Conservation (phyloP, 2,329 filamentous ascomycete species). For the Colletotrichum viniferum region DNA sequence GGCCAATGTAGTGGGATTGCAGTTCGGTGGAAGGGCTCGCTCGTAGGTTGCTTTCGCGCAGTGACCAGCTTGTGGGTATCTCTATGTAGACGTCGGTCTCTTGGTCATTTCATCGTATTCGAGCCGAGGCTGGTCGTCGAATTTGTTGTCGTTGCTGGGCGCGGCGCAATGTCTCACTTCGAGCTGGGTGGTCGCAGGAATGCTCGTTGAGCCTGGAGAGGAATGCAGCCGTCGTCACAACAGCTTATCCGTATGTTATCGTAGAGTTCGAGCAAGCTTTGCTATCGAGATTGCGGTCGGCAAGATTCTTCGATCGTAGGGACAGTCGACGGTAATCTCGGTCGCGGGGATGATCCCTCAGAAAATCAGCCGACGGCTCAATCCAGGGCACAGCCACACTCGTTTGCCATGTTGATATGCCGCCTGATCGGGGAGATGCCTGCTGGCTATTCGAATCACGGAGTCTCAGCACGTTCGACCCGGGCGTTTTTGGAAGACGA, state of each 20-base stretch:
- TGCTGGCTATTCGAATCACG: not conserved
- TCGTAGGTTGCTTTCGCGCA: not conserved
- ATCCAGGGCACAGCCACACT: not conserved
- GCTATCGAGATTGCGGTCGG: not conserved
- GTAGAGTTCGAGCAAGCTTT: not conserved
- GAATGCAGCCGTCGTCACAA: not conserved
- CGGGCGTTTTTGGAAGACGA: not conserved
- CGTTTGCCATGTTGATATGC: not conserved
- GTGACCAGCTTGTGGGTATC: not conserved
- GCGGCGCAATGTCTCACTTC: conserved; percentile 9
- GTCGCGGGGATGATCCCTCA: not conserved
- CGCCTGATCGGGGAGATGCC: not conserved
- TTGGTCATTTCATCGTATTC: not conserved
- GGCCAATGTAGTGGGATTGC: not conserved
- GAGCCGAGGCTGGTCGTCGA: not conserved
- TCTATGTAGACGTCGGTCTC: not conserved
- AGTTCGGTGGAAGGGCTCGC: not conserved
- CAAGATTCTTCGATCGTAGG: not conserved
- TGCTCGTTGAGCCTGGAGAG: not conserved
- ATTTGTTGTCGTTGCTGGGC: not conserved
- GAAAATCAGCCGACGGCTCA: not conserved
- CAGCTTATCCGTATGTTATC: not conserved
- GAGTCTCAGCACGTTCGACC: not conserved
- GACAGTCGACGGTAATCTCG: not conserved
- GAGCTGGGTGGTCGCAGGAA: not conserved